These are phyloP conservation scores for Mycena polygramma DNA, from an alignment of 768 basidiomycete species.

Conservation along the genomic window DNA sequence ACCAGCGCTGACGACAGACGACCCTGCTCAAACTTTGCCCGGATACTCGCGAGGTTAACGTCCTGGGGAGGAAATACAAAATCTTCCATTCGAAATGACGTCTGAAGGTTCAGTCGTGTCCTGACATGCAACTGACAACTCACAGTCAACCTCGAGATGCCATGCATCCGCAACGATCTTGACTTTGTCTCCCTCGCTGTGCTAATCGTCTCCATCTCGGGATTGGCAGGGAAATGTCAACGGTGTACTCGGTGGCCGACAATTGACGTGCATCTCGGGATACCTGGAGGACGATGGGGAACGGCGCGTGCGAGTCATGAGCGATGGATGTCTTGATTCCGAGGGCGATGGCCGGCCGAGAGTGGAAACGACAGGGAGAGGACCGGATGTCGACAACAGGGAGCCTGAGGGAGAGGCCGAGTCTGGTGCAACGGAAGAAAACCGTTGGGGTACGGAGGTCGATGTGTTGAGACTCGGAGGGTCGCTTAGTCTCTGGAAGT, in stretches of 20 bases:
- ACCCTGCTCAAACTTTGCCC: constrained; percentile 64
- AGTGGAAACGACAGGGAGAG: constrained; percentile 28
- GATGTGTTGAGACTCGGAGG: not conserved
- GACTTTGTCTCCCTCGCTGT: constrained; percentile 71
- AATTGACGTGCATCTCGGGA: constrained; percentile 62
- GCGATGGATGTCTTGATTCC: constrained; percentile 37
- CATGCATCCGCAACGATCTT: constrained; percentile 73
- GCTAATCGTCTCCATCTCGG: constrained; percentile 75
- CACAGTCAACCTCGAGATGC: constrained; percentile 72
- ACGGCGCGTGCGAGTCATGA: constrained; percentile 47
- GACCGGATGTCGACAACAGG: not conserved
- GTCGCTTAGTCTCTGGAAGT: not conserved
- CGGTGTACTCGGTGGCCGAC: constrained; percentile 54
- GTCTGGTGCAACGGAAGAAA: not conserved
- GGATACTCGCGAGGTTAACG: constrained; percentile 65
- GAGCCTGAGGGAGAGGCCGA: not conserved
- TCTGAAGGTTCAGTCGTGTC: constrained; percentile 39
- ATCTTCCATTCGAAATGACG: constrained; percentile 77
- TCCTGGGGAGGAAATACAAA: constrained; percentile 65
- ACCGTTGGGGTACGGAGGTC: constrained; percentile 8
- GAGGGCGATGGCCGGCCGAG: constrained; percentile 24
- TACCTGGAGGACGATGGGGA: constrained; percentile 45
- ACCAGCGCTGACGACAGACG: constrained; percentile 58
- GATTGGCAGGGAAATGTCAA: constrained; percentile 66
- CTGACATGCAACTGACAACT: constrained; percentile 43